phyloP scores from a whole-genome alignment of 805 yeast genomes.

The Yarrowia porcina region DNA sequence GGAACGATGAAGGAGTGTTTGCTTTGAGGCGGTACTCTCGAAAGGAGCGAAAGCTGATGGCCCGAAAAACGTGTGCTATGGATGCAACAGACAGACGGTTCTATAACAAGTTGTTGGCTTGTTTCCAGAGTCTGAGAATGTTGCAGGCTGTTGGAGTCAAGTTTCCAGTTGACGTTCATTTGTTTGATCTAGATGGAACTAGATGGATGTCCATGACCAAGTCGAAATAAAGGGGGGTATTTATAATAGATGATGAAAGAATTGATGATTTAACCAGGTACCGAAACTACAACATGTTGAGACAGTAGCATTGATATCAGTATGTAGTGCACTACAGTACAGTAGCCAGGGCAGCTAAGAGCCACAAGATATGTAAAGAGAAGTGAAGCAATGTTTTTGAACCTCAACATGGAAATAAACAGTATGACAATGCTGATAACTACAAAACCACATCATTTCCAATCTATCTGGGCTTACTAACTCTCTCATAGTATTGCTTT shows the following conservation, averaged over 20 bases:
- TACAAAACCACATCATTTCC: no score
- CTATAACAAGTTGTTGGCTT: background rate
- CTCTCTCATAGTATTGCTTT: no score
- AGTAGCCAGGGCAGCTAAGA: no score
- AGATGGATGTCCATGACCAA: conserved; percentile 15
- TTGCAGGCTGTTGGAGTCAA: conserved; percentile 6
- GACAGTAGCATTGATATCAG: no score
- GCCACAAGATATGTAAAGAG: no score
- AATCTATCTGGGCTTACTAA: no score
- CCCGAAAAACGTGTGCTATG: conserved; percentile 5
- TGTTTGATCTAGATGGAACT: conserved; percentile 6
- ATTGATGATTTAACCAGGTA: no score
- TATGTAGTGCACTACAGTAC: no score
- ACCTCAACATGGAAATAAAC: no score
- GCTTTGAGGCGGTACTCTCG: background rate
- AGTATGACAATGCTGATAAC: no score
- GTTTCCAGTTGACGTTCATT: background rate
- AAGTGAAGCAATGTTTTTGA: no score
- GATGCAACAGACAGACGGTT: background rate
- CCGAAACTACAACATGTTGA: no score
- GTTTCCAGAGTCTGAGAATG: conserved; percentile 12
- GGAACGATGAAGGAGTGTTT: conserved; percentile 1
- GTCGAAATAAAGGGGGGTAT: background rate
- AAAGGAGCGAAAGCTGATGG: conserved; percentile 7
- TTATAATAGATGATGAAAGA: background rate